Percentiles rank a stretch among this genome's conserved stretches.
Conservation (phyloP, 2,329 filamentous ascomycete species). For the Lachnellula hyalina region DNA sequence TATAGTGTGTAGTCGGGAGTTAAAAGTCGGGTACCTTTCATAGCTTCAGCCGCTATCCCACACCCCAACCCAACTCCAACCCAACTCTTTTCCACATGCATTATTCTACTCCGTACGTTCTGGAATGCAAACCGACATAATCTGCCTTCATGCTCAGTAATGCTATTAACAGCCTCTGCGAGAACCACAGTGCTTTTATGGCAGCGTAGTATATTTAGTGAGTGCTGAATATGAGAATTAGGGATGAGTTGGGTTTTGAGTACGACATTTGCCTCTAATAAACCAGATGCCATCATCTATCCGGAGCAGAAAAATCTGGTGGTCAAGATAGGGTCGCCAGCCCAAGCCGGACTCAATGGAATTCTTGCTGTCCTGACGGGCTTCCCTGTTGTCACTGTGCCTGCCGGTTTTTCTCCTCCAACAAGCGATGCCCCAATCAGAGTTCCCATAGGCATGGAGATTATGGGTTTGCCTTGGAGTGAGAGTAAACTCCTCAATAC, state of each 20-base stretch:
- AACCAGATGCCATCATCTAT: slow-evolving; percentile 55
- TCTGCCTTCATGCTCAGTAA: too few species aligned
- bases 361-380: slow-evolving; percentile 39
- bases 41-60: too few species aligned
- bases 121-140: too few species aligned
- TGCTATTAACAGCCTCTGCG: too few species aligned
- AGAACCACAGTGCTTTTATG: too few species aligned
- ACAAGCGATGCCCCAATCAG: slow-evolving; percentile 47
- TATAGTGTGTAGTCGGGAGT: too few species aligned
- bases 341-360: slow-evolving; percentile 53
- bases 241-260: slow-evolving; percentile 12
- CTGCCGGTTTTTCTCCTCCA: slow-evolving; percentile 46
- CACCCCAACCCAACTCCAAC: too few species aligned
- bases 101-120: too few species aligned
- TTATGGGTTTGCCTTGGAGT: slow-evolving; percentile 51
- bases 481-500: slow-evolving; percentile 50
- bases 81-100: too few species aligned
- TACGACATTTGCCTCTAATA: slow-evolving; percentile 43
- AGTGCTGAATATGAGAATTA: too few species aligned
- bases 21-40: too few species aligned
- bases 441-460: slow-evolving; percentile 60
- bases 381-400: slow-evolving; percentile 41
- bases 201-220: too few species aligned
- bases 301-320: slow-evolving; percentile 61
- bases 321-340: slow-evolving; percentile 49